Evolutionary conservation across 257 asterid species (phyloP).

Genomic region (Gynochthodes officinalis): DNA sequence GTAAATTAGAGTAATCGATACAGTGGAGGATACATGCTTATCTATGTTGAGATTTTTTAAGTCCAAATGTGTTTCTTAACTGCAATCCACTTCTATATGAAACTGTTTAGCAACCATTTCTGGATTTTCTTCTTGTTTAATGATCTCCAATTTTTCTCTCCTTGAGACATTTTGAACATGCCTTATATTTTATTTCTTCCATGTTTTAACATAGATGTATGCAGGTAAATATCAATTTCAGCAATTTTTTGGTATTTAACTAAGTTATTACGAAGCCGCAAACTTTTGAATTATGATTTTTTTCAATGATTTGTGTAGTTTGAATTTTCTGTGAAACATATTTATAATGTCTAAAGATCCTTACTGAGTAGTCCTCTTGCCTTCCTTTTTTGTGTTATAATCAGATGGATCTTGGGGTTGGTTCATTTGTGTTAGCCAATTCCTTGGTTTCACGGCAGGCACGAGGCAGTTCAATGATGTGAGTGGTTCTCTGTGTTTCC

Average conservation of each 20-base stretch:
- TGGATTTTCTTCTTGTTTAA: not conserved
- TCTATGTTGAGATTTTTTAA: not conserved
- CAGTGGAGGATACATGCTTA: not conserved
- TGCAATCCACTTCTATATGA: not conserved
- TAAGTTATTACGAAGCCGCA: not conserved
- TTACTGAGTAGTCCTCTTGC: conserved; percentile 13
- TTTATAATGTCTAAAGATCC: not conserved
- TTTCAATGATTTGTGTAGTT: not conserved
- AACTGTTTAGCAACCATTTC: not conserved
- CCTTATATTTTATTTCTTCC: not conserved
- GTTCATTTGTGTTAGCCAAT: conserved; percentile 85
- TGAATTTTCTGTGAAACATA: not conserved
- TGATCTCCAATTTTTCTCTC: not conserved
- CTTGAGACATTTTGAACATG: not conserved
- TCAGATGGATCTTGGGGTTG: conserved; percentile 99
- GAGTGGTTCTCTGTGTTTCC: conserved; percentile 23
- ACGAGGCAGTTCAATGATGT: conserved; percentile 63
- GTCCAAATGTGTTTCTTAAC: not conserved
- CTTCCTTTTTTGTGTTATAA: conserved; percentile 8
- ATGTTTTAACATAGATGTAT: not conserved
- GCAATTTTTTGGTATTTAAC: not conserved
- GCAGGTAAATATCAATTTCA: not conserved
- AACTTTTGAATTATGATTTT: not conserved
- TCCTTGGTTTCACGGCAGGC: conserved; percentile 88
- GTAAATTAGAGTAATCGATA: not conserved